Conservation (phyloP, 306 rosid genomes). For the peach (Prunus persica) region DNA sequence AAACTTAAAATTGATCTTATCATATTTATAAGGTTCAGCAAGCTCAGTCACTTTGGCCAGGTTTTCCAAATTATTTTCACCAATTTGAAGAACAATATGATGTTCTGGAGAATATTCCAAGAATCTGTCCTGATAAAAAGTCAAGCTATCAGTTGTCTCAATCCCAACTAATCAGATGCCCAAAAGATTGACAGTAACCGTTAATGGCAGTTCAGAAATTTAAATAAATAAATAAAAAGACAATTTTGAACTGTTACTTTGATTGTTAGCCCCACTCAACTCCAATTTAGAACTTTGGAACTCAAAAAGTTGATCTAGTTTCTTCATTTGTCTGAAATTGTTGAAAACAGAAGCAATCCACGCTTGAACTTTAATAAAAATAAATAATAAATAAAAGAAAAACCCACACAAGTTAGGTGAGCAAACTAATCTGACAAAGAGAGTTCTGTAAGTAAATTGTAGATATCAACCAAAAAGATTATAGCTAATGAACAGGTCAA, state of each 20-base stretch:
- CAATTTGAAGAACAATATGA: conserved; percentile 94
- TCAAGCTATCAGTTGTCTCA: not conserved
- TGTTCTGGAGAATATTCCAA: conserved; percentile 82
- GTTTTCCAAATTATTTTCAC: conserved; percentile 84
- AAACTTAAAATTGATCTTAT: conserved; percentile 87
- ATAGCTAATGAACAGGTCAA: conserved; percentile 28
- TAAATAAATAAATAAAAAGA: not conserved
- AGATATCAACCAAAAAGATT: not conserved
- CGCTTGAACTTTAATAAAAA: too few species aligned
- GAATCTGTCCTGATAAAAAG: conserved; percentile 76
- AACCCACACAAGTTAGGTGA: too few species aligned
- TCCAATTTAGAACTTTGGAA: not conserved
- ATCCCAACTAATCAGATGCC: not conserved
- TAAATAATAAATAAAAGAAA: too few species aligned
- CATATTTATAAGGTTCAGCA: conserved; percentile 73
- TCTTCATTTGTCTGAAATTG: not conserved
- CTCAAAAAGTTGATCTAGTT: not conserved
- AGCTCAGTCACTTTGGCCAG: conserved; percentile 85
- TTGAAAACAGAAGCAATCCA: too few species aligned
- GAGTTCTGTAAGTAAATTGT: not conserved
- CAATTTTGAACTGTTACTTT: too few species aligned
- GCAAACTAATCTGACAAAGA: not conserved
- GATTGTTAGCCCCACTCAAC: not conserved
- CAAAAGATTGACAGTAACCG: not conserved
- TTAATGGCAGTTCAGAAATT: not conserved